Base-by-base conservation (phyloP, 1,284 basidiomycete genomes). In the Cutaneotrichosporon sp. region DNA sequence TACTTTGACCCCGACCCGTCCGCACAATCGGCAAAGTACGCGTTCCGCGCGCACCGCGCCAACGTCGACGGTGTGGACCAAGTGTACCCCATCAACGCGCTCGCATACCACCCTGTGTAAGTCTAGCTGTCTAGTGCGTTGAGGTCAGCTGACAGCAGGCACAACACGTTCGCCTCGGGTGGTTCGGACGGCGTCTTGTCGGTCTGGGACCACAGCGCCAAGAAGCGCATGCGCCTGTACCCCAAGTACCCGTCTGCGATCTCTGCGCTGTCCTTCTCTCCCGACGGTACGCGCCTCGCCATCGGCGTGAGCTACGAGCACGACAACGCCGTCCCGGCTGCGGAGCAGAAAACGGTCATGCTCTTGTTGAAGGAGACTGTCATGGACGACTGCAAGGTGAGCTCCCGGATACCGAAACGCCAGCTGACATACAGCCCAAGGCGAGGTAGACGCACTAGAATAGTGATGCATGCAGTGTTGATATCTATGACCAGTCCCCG, bases 21-120 rank as follows among this genome's bases (percentile, higher is more conserved):
- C 25, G 83, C 84, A 0, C 93, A 97, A 77, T 87, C 89, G 18
- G 89, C 90, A 76, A 97, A 97, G 80, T 99, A 99, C 76, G 97
- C 97, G 2, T 99, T 98, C 86, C 95, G 98, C 75, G 97, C 95
- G 70, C 95, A 99, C 74, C 85, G 95, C 20, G 89, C 93, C 74
- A 87, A 90, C 2, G 87, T 94, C 56, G 88, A 92, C 53, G 91
- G 90, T 38, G 89, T 91, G n/a, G 97, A 99, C 75, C 91, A 94
- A 66, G 94, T 98, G n/a, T 99, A 93, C 87, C 94, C 95, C 0
- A 95, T 99, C 67, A 97, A 98, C 73, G 87, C 90, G 0, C 84
- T 99, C 33, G 92, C 92, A 0, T 99, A 98, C 82, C 93, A 98
- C 72, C 93, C 95, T 0, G 81, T 85, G 85, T 93, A 74, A 66